Percentiles rank a stretch among this genome's conserved stretches.
These are phyloP conservation scores for Bacterosira constricta DNA, from an alignment of 108 stramenopile species.

Conservation along the genomic window DNA sequence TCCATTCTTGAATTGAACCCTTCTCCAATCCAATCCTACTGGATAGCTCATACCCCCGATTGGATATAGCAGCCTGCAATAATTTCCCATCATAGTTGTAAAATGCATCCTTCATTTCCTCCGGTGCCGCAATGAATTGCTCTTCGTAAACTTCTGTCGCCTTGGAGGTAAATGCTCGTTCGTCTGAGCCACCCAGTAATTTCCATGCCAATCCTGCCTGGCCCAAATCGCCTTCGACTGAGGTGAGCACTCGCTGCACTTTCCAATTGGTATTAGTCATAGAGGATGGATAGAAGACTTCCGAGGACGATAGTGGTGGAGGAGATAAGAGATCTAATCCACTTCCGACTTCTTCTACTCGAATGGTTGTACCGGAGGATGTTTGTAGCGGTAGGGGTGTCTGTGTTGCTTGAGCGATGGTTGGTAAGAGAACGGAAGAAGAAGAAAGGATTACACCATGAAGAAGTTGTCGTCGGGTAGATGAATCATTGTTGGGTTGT, in stretches of 20 bases:
- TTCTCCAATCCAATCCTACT: constrained; percentile 21
- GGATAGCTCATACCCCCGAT: constrained; percentile 54
- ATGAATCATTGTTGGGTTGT: neutral
- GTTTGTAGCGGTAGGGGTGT: constrained; percentile 4
- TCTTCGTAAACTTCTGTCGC: constrained; percentile 42
- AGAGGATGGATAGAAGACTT: constrained; percentile 56
- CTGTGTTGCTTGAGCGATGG: neutral
- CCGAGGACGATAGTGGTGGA: constrained; percentile 3
- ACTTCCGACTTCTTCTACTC: constrained; percentile 59
- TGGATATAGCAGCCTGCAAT: constrained; percentile 43
- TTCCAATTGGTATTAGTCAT: constrained; percentile 55
- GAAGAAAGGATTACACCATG: neutral
- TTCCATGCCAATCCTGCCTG: constrained; percentile 61
- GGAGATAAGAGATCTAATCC: constrained; percentile 60
- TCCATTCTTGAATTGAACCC: constrained; percentile 17
- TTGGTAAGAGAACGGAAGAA: neutral
- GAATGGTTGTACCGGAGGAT: neutral
- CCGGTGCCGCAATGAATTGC: constrained; percentile 42
- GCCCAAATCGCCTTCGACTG: constrained; percentile 60
- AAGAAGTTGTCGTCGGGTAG: neutral
- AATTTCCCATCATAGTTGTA: constrained; percentile 37
- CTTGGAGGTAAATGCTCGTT: constrained; percentile 14
- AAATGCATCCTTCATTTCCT: constrained; percentile 22
- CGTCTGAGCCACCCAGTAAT: constrained; percentile 52
- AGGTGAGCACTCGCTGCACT: constrained; percentile 45